Evolutionary conservation across 352 stramenopile genomes (phyloP).

Genomic region (Blastocystis sp.): DNA sequence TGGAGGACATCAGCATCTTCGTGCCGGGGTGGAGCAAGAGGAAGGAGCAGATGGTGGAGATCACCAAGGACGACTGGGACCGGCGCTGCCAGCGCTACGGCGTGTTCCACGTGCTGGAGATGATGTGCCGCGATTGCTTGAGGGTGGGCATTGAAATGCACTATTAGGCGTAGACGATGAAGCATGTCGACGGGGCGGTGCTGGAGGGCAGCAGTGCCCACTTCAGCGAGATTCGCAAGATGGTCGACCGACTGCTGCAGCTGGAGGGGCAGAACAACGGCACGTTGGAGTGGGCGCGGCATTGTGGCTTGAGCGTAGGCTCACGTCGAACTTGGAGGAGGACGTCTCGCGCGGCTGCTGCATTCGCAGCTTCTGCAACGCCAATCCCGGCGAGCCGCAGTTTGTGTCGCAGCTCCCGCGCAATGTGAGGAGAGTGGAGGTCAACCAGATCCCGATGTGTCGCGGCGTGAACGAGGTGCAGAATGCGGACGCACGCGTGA

Average conservation of each 20-base stretch:
- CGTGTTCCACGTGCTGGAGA: neutral
- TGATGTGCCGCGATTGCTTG: neutral
- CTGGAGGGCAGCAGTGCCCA: conserved; percentile 20
- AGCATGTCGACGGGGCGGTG: neutral
- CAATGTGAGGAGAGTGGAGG: neutral
- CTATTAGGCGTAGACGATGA: neutral
- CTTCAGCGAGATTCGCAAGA: neutral
- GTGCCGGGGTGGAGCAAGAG: neutral
- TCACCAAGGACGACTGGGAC: neutral
- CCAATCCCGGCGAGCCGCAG: neutral
- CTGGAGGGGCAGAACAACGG: too few species aligned
- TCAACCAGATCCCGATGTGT: neutral
- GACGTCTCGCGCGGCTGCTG: conserved; percentile 50
- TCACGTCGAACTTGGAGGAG: conserved; percentile 18
- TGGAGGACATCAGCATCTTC: neutral
- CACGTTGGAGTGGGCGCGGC: neutral
- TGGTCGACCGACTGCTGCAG: neutral
- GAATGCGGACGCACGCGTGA: neutral
- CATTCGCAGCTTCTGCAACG: conserved; percentile 8
- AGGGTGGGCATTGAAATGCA: neutral
- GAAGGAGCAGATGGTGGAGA: neutral
- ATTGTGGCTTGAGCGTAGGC: conserved; percentile 18
- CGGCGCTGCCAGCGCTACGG: neutral
- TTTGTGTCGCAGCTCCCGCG: neutral
- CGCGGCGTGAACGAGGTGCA: neutral